Base-by-base conservation (phyloP, 2,329 filamentous ascomycete genomes). In the Aspergillus intermedius region DNA sequence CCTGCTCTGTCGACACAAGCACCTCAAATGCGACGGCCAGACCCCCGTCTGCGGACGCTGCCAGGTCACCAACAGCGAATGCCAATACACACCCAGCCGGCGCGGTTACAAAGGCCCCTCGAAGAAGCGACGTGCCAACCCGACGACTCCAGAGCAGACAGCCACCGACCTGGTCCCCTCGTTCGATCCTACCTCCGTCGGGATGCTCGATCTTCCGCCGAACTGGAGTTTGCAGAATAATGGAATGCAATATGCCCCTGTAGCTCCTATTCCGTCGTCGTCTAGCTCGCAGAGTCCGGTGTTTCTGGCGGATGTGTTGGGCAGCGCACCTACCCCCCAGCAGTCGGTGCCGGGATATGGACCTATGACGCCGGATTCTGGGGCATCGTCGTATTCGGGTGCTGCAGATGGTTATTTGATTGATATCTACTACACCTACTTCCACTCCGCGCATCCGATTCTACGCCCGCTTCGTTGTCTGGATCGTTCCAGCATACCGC, bases 21-120 rank as follows among this genome's bases (percentile, higher is more conserved):
- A 91, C 66, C 76, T 90, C 44, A 91, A 88, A 64, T 91, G 87
- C 63, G 84, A 90, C 65, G 86, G 85, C 23, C 69, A 74, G 34
- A 82, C 70, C 28, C 86, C 87, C 10, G 54, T 69, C 28, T 91
- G 87, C 68, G 77, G 79, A 42, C 81, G 87, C 47, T 91, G 87
- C 66, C 70, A 71, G 19, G 68, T 73, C 45, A 76, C 78, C 43
- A 77, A 78, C 48, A 70, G 76, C 15, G 76, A 83, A 43, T 91
- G 87, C 65, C 71, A 82, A 60, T 90, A 88, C 63, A 80, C 88
- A 44, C 82, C 84, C 41, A 89, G 86, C 35, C 82, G 86, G 40
- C 80, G 87, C 52, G 87, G 87, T 25, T 88, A 87, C 71, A 88
- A 86, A 67, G 84, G 84, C 12, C 80, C 79, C 1, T 74, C 78